Evolutionary conservation across 139 green algal genomes (phyloP).

Genomic region (Pedinophyceae sp.): DNA sequence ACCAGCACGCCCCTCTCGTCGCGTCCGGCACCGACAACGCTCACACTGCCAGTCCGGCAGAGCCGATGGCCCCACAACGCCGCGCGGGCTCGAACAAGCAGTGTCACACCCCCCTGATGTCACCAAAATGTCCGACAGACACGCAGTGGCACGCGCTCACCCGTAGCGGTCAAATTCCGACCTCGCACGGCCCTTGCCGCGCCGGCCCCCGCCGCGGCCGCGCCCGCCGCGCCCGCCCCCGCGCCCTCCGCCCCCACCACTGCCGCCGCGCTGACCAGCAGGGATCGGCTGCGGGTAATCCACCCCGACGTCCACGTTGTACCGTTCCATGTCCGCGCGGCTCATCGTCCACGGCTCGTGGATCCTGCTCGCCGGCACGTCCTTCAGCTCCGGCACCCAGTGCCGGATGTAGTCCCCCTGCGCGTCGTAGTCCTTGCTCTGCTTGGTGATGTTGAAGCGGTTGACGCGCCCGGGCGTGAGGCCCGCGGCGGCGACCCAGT

Average conservation of each 20-base stretch:
- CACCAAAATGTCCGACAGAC: no score
- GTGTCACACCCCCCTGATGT: no score
- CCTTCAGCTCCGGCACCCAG: conserved; percentile 77
- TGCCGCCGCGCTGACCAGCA: not conserved
- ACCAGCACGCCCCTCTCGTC: no score
- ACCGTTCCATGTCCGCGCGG: conserved; percentile 27
- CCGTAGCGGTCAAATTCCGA: conserved; percentile 34
- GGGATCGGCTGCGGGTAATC: not conserved
- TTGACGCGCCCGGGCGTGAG: conserved; percentile 69
- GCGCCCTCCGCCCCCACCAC: conserved; percentile 12
- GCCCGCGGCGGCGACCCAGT: conserved; percentile 68
- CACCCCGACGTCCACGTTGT: not conserved
- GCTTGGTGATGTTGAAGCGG: conserved; percentile 91
- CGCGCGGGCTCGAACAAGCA: no score
- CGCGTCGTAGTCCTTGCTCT: conserved; percentile 63
- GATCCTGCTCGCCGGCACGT: conserved; percentile 40
- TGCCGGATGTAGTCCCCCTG: conserved; percentile 67
- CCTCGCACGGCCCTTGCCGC: not conserved
- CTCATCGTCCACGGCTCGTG: conserved; percentile 70
- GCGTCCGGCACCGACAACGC: no score
- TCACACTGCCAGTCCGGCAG: no score
- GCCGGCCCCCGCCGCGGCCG: not conserved
- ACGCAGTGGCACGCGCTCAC: no score
- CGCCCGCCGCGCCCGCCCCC: conserved; percentile 6
- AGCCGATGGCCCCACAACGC: no score